Conservation (phyloP, 2,329 filamentous ascomycete genomes). For the Trichoderma aggressivum region DNA sequence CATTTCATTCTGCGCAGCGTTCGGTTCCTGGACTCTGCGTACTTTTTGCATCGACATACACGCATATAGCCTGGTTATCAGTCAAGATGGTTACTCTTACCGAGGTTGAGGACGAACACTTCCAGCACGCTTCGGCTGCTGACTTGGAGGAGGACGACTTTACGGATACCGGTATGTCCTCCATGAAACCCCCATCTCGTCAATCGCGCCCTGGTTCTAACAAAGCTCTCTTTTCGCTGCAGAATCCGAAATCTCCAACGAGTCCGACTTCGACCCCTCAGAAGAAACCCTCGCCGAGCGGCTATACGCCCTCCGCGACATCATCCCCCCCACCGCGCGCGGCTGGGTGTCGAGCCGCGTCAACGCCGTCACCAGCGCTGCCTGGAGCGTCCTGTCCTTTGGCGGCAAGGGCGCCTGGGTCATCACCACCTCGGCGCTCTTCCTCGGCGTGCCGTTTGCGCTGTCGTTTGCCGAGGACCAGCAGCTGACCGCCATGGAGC, state of each 20-base stretch:
- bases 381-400: slow-evolving; percentile 60
- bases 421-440: slow-evolving; percentile 80
- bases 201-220: neutral
- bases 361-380: slow-evolving; percentile 48
- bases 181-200: neutral
- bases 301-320: slow-evolving; percentile 69
- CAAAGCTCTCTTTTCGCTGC: neutral
- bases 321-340: slow-evolving; percentile 69
- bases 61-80: slow-evolving; percentile 19
- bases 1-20: neutral
- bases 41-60: neutral
- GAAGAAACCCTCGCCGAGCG: slow-evolving; percentile 64
- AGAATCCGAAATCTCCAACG: slow-evolving; percentile 84
- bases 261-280: slow-evolving; percentile 64
- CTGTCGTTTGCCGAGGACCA: slow-evolving; percentile 94
- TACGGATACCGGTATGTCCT: slow-evolving; percentile 77
- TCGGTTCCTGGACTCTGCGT: neutral
- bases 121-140: slow-evolving; percentile 67
- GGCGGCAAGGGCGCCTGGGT: slow-evolving; percentile 89
- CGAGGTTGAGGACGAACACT: slow-evolving; percentile 96
- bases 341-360: slow-evolving; percentile 62
- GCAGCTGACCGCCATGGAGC: slow-evolving; percentile 95
- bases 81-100: slow-evolving; percentile 88
- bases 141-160: slow-evolving; percentile 88
- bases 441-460: slow-evolving; percentile 90